Conservation (phyloP, 176 grass and related monocot genomes). For the Tillandsia fasciculata region DNA sequence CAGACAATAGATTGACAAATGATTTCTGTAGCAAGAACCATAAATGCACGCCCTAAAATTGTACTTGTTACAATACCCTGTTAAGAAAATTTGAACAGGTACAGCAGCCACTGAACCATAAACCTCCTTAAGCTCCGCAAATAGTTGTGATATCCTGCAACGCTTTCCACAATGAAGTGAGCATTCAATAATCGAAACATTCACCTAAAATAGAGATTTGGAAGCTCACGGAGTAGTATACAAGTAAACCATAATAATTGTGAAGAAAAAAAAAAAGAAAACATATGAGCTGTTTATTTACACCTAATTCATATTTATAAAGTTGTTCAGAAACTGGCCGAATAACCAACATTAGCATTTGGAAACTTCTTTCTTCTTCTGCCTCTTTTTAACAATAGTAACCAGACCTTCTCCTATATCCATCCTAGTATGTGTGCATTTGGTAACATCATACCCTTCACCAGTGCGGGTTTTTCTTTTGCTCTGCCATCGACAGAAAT, state of each 20-base stretch:
- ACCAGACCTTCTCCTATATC: not conserved
- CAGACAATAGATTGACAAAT: not conserved
- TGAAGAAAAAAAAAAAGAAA: not conserved
- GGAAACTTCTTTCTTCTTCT: not conserved
- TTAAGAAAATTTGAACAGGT: slow-evolving; percentile 50
- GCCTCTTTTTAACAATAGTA: not conserved
- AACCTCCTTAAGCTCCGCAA: slow-evolving; percentile 44
- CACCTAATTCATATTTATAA: not conserved
- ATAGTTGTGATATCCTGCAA: slow-evolving; percentile 49
- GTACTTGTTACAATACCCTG: slow-evolving; percentile 31
- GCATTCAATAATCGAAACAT: slow-evolving; percentile 16
- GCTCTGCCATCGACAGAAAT: too few species aligned
- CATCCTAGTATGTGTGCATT: too few species aligned
- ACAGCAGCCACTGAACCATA: slow-evolving; percentile 51
- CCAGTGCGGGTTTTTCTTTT: too few species aligned
- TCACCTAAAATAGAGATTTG: not conserved
- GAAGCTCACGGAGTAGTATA: not conserved
- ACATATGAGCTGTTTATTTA: not conserved
- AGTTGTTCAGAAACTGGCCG: not conserved
- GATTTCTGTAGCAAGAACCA: not conserved
- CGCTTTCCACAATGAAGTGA: slow-evolving; percentile 15
- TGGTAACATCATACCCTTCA: too few species aligned
- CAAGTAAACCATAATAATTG: not conserved
- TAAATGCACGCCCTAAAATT: not conserved
- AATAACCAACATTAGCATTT: not conserved